Evolutionary conservation across 495 filamentous ascomycete species (phyloP).

Genomic region (Penicillium cataractarum): DNA sequence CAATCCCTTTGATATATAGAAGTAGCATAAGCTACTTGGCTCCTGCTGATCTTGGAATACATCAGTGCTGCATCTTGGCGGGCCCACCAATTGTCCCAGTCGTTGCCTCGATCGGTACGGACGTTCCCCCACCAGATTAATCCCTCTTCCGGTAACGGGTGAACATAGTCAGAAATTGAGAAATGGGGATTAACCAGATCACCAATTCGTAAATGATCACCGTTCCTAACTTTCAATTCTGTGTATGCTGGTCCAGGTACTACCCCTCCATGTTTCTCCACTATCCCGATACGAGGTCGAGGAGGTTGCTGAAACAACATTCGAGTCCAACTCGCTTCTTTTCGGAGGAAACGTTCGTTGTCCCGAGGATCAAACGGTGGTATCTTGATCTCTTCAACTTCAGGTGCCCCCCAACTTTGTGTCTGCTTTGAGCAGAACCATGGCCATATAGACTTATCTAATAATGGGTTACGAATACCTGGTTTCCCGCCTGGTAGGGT

Average conservation of each 20-base stretch:
- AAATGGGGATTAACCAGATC: not conserved
- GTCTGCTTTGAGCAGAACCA: slow-evolving; percentile 1
- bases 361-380: not conserved
- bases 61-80: too few relatives aligned
- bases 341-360: slow-evolving; percentile 10
- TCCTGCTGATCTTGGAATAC: not conserved
- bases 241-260: slow-evolving; percentile 3
- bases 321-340: slow-evolving; percentile 23
- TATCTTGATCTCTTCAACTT: slow-evolving; percentile 3
- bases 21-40: slow-evolving; percentile 2
- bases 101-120: not conserved
- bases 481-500: not conserved
- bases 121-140: not conserved
- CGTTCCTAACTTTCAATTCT: not conserved
- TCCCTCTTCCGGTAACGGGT: slow-evolving; percentile 2
- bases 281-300: slow-evolving; percentile 9
- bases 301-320: slow-evolving; percentile 33
- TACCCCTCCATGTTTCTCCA: slow-evolving; percentile 3
- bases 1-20: not conserved
- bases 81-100: too few relatives aligned
- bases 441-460: slow-evolving; percentile 11
- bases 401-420: not conserved
- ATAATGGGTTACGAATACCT: slow-evolving; percentile 13
- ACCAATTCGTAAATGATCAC: not conserved
- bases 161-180: not conserved